Conservation (phyloP, 2,329 filamentous ascomycete species). For the Colletotrichum orbiculare region DNA sequence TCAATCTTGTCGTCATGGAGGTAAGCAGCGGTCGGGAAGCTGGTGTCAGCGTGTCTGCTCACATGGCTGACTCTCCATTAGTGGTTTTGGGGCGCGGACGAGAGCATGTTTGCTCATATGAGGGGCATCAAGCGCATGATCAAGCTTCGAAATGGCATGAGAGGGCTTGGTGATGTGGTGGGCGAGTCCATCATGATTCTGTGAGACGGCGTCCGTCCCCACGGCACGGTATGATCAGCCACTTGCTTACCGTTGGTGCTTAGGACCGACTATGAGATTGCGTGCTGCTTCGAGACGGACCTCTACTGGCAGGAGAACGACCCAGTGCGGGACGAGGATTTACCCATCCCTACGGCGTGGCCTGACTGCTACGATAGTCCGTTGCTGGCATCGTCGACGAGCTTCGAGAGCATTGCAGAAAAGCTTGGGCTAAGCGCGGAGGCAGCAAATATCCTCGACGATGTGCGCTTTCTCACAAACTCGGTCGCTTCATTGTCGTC, state of each 20-base stretch:
- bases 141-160: conserved; percentile 40
- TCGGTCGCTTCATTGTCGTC: conserved; percentile 36
- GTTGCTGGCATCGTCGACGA: conserved; percentile 38
- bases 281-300: conserved; percentile 44
- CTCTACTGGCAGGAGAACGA: conserved; percentile 41
- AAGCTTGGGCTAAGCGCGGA: conserved; percentile 34
- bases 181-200: conserved; percentile 38
- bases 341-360: conserved; percentile 36
- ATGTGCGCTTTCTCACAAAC: conserved; percentile 43
- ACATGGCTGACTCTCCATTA: not conserved
- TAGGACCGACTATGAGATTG: conserved; percentile 46
- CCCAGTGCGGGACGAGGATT: conserved; percentile 22
- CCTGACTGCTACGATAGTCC: conserved; percentile 41
- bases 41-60: not conserved
- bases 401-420: conserved; percentile 35
- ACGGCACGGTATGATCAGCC: not conserved
- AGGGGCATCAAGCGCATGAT: conserved; percentile 46
- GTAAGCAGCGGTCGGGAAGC: conserved; percentile 23
- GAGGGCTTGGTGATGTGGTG: conserved; percentile 41
- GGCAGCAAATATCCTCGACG: conserved; percentile 42
- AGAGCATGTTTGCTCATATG: conserved; percentile 46
- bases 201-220: conserved; percentile 6
- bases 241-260: not conserved
- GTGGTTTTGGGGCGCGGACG: conserved; percentile 43
- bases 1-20: conserved; percentile 46